A percentile compares a stretch with the other conserved stretches of the same genome.
These are phyloP conservation scores for Paecilomyces sp. DNA, from an alignment of 2,329 filamentous ascomycete species.

Conservation along the genomic window DNA sequence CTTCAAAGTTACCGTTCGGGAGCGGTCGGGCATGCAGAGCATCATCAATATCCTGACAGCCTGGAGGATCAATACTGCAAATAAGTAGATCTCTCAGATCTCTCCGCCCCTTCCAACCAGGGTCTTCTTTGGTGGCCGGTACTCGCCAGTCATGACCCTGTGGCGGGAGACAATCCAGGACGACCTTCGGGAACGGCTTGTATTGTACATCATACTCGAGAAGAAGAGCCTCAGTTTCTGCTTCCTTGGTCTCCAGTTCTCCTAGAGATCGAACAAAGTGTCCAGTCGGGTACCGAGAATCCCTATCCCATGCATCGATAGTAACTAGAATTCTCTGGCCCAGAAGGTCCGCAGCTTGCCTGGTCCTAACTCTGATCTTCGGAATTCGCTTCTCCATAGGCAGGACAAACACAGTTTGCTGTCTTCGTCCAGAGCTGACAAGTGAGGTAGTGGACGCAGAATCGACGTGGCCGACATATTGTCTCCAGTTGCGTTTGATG, in stretches of 20 bases:
- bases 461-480: conserved; percentile 95
- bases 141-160: conserved; percentile 95
- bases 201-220: conserved; percentile 98
- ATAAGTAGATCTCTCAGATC: conserved; percentile 82
- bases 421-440: conserved; percentile 68
- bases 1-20: conserved; percentile 89
- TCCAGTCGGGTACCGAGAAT: conserved; percentile 84
- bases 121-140: conserved; percentile 68
- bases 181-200: conserved; percentile 89
- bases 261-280: conserved; percentile 92
- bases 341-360: conserved; percentile 79
- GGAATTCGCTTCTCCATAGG: conserved; percentile 98
- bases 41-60: conserved; percentile 97
- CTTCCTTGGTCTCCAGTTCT: conserved; percentile 92
- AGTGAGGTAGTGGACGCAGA: conserved; percentile 71
- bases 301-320: conserved; percentile 91
- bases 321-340: conserved; percentile 89
- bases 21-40: conserved; percentile 79
- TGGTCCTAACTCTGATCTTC: conserved; percentile 87
- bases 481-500: conserved; percentile 93
- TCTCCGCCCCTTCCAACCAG: conserved; percentile 76
- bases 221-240: conserved; percentile 89
- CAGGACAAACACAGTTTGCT: conserved; percentile 89
- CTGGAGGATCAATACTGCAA: conserved; percentile 94
- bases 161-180: conserved; percentile 82